Evolutionary conservation across 2,329 filamentous ascomycete species (phyloP).

Genomic region (Stemphylium vesicarium): DNA sequence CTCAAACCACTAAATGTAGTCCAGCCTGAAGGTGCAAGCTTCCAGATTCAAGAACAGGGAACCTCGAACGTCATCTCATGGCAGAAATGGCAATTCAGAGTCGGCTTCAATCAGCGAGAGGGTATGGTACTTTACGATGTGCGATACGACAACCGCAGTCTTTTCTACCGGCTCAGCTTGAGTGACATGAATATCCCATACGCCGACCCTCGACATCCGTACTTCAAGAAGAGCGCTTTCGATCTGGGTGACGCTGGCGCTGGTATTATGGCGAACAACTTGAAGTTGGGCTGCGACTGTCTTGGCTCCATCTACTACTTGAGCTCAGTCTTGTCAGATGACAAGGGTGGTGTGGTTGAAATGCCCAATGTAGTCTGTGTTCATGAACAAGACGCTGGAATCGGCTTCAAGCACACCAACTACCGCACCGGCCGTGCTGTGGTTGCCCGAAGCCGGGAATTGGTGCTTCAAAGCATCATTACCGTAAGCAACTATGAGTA

Average conservation of each 20-base stretch:
- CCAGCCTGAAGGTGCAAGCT: slow-evolving; percentile 70
- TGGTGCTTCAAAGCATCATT: slow-evolving; percentile 73
- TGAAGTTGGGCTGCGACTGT: slow-evolving; percentile 74
- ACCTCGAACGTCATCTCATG: slow-evolving; percentile 65
- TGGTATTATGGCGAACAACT: slow-evolving; percentile 71
- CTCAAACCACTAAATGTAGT: slow-evolving; percentile 69
- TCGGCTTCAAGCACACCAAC: slow-evolving; percentile 76
- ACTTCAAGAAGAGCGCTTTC: slow-evolving; percentile 70
- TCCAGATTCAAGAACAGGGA: slow-evolving; percentile 59
- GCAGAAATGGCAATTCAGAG: slow-evolving; percentile 75
- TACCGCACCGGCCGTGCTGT: slow-evolving; percentile 70
- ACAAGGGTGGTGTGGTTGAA: slow-evolving; percentile 63
- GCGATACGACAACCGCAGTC: slow-evolving; percentile 65
- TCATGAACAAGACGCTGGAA: slow-evolving; percentile 73
- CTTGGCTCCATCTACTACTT: slow-evolving; percentile 74
- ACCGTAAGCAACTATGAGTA: slow-evolving; percentile 77
- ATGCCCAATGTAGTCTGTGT: slow-evolving; percentile 73
- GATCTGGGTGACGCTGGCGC: slow-evolving; percentile 72
- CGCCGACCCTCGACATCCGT: slow-evolving; percentile 70
- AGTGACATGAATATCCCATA: slow-evolving; percentile 72
- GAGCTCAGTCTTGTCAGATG: slow-evolving; percentile 63
- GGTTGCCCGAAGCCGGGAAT: slow-evolving; percentile 67
- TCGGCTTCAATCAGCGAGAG: slow-evolving; percentile 73
- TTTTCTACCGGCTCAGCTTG: slow-evolving; percentile 71
- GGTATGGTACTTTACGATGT: slow-evolving; percentile 73